A percentile compares a stretch with the other conserved stretches of the same genome.
Evolutionary conservation across 2,329 filamentous ascomycete genomes (phyloP).

Genomic region (Phialophora macrospora): DNA sequence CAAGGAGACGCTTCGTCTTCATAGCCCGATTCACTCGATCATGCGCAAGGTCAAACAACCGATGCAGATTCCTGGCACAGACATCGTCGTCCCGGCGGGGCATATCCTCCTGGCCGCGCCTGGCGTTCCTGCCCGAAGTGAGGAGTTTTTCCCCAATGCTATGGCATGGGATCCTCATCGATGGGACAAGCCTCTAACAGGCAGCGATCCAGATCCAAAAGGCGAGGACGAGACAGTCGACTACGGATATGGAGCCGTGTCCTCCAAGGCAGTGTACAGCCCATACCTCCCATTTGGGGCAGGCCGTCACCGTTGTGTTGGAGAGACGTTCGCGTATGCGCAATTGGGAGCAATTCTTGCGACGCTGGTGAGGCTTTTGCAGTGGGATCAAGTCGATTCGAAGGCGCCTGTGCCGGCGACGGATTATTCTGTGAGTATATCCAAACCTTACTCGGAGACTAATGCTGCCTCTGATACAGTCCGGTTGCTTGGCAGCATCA

Average conservation of each 20-base stretch:
- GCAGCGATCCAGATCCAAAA: slow-evolving; percentile 56
- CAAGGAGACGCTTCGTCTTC: slow-evolving; percentile 88
- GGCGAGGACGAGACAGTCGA: slow-evolving; percentile 72
- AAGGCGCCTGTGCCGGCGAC: slow-evolving; percentile 64
- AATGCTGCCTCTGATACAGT: neutral
- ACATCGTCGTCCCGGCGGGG: slow-evolving; percentile 76
- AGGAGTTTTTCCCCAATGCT: slow-evolving; percentile 66
- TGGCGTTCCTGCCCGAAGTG: slow-evolving; percentile 68
- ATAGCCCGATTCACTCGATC: slow-evolving; percentile 93
- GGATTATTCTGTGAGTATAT: slow-evolving; percentile 62
- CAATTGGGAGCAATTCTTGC: slow-evolving; percentile 70
- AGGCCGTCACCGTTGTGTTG: slow-evolving; percentile 74
- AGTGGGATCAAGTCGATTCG: slow-evolving; percentile 62
- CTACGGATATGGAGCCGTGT: slow-evolving; percentile 86
- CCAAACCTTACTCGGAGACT: neutral
- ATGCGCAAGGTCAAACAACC: slow-evolving; percentile 89
- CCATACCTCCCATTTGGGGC: slow-evolving; percentile 75
- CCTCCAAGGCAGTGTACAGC: slow-evolving; percentile 81
- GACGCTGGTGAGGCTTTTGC: slow-evolving; percentile 65
- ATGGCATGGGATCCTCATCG: slow-evolving; percentile 65
- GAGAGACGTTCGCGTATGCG: slow-evolving; percentile 75
- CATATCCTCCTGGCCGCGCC: slow-evolving; percentile 84
- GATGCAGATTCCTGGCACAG: slow-evolving; percentile 68
- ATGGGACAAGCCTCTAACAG: slow-evolving; percentile 64
- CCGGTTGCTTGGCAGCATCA: neutral